Evolutionary conservation across 305 asterid genomes (phyloP).

Genomic region (Solanum hybrid): DNA sequence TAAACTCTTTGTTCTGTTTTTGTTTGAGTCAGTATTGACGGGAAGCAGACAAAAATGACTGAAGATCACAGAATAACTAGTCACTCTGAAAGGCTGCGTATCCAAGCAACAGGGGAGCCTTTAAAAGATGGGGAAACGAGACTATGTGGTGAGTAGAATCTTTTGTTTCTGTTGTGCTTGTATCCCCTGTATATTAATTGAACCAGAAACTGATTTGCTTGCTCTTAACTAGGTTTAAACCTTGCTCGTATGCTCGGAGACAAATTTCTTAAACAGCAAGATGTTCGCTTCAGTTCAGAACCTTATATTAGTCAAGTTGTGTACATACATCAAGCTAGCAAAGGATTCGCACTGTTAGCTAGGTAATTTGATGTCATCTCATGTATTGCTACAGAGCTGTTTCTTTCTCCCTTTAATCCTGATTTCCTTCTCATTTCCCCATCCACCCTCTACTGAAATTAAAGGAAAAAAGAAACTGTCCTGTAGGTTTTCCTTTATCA

Average conservation of each 20-base stretch:
- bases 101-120: slow-evolving; percentile 72
- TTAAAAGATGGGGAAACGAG: slow-evolving; percentile 89
- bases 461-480: not conserved
- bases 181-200: not conserved
- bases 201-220: slow-evolving; percentile 13
- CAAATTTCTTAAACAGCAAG: slow-evolving; percentile 93
- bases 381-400: not conserved
- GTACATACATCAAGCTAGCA: slow-evolving; percentile 40
- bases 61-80: slow-evolving; percentile 93
- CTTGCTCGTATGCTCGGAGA: slow-evolving; percentile 98
- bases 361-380: slow-evolving; percentile 35
- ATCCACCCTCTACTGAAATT: not conserved
- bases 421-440: not conserved
- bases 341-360: slow-evolving; percentile 66
- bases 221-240: slow-evolving; percentile 57
- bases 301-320: slow-evolving; percentile 76
- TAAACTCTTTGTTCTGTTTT: not conserved
- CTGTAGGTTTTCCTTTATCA: not conserved
- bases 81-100: slow-evolving; percentile 69
- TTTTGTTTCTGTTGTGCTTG: not conserved
- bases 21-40: slow-evolving; percentile 53
- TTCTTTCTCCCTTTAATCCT: not conserved
- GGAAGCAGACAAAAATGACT: slow-evolving; percentile 80
- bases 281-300: slow-evolving; percentile 80
- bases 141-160: slow-evolving; percentile 57